Evolutionary conservation across 768 basidiomycete genomes (phyloP).

Genomic region (Panaeolus papilionaceus): DNA sequence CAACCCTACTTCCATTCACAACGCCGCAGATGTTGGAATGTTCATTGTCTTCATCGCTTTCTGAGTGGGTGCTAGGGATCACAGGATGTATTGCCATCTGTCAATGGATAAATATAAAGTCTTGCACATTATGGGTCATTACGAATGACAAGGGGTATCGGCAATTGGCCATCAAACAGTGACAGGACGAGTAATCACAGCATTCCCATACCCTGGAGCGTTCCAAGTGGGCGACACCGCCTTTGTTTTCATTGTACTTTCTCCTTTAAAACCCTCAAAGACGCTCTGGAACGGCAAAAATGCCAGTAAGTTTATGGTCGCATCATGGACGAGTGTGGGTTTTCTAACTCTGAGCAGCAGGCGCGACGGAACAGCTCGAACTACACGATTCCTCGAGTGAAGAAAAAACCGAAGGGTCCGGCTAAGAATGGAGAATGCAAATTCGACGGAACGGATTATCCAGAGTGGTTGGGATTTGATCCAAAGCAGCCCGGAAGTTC

Average conservation of each 20-base stretch:
- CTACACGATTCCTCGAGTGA: background rate
- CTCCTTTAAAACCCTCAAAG: background rate
- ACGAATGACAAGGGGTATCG: background rate
- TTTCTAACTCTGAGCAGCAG: background rate
- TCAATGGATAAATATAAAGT: background rate
- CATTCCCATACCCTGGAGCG: background rate
- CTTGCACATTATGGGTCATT: background rate
- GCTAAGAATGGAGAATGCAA: slow-evolving; percentile 10
- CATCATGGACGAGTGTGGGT: background rate
- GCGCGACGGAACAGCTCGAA: slow-evolving; percentile 2
- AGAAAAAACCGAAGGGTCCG: background rate
- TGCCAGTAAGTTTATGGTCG: slow-evolving; percentile 5
- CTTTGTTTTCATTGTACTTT: background rate
- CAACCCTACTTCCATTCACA: background rate
- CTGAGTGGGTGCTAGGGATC: too few species aligned
- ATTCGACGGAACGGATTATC: background rate
- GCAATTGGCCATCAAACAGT: background rate
- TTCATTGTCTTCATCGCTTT: too few species aligned
- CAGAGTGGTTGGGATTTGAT: slow-evolving; percentile 5
- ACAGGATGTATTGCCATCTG: background rate
- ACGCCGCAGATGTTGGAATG: too few species aligned
- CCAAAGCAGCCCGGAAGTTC: background rate
- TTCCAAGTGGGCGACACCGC: background rate
- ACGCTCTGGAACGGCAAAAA: background rate
- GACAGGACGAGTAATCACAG: background rate